These are phyloP conservation scores for Phytophthora brassicae DNA, from an alignment of 352 stramenopile species.

Conservation along the genomic window DNA sequence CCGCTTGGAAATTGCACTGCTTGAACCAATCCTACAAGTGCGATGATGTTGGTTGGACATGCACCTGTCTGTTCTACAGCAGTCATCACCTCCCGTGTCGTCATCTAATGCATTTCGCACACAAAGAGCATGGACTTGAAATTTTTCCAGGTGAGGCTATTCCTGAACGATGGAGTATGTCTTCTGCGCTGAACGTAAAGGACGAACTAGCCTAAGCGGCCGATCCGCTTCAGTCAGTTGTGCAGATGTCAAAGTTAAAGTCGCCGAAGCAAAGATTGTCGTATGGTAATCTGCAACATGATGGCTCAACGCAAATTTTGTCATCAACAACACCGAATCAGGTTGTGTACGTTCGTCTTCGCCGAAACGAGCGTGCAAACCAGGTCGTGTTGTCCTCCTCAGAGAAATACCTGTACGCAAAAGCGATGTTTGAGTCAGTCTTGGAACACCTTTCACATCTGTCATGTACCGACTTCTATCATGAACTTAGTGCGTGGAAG, in stretches of 20 bases:
- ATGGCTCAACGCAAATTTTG: neutral
- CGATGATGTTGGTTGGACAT: slow-evolving; percentile 5
- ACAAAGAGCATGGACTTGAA: neutral
- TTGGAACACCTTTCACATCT: slow-evolving; percentile 10
- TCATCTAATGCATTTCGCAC: neutral
- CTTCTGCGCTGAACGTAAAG: neutral
- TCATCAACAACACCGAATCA: neutral
- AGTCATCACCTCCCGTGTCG: neutral
- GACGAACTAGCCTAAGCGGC: neutral
- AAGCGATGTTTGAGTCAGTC: slow-evolving; percentile 10
- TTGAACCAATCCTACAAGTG: neutral
- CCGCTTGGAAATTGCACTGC: slow-evolving; percentile 8
- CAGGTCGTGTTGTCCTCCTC: slow-evolving; percentile 8
- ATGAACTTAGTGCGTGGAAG: slow-evolving; percentile 8
- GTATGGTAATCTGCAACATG: neutral
- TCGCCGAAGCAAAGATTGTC: slow-evolving; percentile 1
- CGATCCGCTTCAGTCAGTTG: neutral
- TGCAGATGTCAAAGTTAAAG: slow-evolving; percentile 7
- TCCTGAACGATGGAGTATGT: slow-evolving; percentile 1
- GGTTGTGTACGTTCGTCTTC: slow-evolving; percentile 10
- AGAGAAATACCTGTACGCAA: slow-evolving; percentile 11
- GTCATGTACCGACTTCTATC: slow-evolving; percentile 13
- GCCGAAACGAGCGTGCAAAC: slow-evolving; percentile 5
- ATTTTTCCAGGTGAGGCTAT: neutral
- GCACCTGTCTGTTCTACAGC: slow-evolving; percentile 4